Percentiles rank a stretch among this genome's conserved stretches.
These are phyloP conservation scores for Monosporascus sp. DNA, from an alignment of 2,329 filamentous ascomycete genomes.

Conservation along the genomic window DNA sequence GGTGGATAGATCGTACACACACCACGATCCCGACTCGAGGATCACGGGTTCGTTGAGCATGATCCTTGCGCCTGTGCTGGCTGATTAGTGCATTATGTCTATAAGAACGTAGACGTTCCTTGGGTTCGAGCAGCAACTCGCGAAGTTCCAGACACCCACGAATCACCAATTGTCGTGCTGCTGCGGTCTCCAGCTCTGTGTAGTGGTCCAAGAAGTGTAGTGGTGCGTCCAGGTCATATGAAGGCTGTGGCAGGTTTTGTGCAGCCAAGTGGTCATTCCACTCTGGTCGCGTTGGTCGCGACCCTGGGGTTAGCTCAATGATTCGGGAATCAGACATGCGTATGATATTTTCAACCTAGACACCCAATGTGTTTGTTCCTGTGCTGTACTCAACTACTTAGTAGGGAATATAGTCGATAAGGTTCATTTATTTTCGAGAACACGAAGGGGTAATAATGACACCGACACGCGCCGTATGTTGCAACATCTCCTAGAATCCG, in stretches of 20 bases:
- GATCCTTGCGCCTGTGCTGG: conserved; percentile 27
- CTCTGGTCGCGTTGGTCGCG: conserved; percentile 12
- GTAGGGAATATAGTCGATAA: too few species aligned
- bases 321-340: conserved; percentile 2
- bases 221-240: conserved; percentile 12
- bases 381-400: too few species aligned
- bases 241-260: conserved; percentile 12
- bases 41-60: conserved; percentile 10
- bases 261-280: conserved; percentile 11
- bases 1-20: not conserved
- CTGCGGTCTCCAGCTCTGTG: conserved; percentile 2
- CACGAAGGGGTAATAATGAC: too few species aligned
- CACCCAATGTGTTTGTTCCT: too few species aligned
- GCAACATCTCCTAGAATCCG: too few species aligned
- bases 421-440: too few species aligned
- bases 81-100: not conserved
- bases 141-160: conserved; percentile 13
- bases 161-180: conserved; percentile 8
- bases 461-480: too few species aligned
- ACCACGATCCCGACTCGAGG: not conserved
- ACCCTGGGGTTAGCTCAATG: conserved; percentile 8
- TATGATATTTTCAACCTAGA: too few species aligned
- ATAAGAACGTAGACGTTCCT: conserved; percentile 13
- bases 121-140: conserved; percentile 12
- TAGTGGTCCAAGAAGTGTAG: conserved; percentile 1